A percentile compares a stretch with the other conserved stretches of the same genome.
Evolutionary conservation across 306 rosid species (phyloP).

Genomic region (Medicago lupulina): DNA sequence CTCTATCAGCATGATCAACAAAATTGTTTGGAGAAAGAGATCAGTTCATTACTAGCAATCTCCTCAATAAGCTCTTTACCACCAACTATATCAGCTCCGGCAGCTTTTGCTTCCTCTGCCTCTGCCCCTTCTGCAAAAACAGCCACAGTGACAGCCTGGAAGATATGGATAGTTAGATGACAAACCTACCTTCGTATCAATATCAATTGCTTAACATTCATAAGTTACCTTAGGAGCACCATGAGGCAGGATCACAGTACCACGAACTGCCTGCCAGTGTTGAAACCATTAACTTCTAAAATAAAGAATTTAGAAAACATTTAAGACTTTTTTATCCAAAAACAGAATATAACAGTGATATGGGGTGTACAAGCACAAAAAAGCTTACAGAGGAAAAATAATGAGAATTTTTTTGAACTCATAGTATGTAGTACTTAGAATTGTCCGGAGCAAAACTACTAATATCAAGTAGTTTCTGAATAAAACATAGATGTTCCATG

Average conservation of each 20-base stretch:
- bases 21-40: conserved; percentile 41
- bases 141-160: conserved; percentile 91
- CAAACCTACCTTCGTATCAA: conserved; percentile 37
- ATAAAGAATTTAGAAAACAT: conserved; percentile 16
- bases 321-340: conserved; percentile 12
- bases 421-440: neutral
- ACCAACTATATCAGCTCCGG: conserved; percentile 99
- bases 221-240: conserved; percentile 85
- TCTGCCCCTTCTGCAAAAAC: conserved; percentile 98
- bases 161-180: conserved; percentile 49
- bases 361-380: neutral
- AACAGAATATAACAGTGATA: conserved; percentile 1
- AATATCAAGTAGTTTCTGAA: neutral
- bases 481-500: neutral
- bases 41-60: conserved; percentile 77
- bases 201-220: conserved; percentile 22
- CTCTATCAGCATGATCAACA: conserved; percentile 13
- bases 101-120: conserved; percentile 98
- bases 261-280: conserved; percentile 91
- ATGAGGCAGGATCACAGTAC: conserved; percentile 89
- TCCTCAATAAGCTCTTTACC: conserved; percentile 91
- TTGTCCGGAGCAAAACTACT: neutral
- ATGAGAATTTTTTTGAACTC: neutral
- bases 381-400: neutral
- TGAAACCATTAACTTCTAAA: conserved; percentile 45